phyloP scores from a whole-genome alignment of 2,329 filamentous ascomycete genomes.

The Pyrenophora graminea region DNA sequence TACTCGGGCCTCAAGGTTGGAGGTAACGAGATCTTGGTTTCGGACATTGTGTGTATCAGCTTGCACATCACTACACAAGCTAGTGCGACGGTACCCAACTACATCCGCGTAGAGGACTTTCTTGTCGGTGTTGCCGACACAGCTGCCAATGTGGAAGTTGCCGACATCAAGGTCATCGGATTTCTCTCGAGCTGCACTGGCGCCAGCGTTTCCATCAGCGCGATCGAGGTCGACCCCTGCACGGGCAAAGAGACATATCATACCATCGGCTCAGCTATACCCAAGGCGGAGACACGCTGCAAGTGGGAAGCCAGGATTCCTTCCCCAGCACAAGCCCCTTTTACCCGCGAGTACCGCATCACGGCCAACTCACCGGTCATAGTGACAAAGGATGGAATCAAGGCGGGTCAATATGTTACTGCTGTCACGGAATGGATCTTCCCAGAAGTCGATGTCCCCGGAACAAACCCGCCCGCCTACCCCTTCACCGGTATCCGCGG shows the following conservation, averaged over 20 bases:
- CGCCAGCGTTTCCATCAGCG: conserved; percentile 43
- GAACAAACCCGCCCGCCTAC: conserved; percentile 37
- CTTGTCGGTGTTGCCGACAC: conserved; percentile 48
- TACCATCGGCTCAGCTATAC: conserved; percentile 40
- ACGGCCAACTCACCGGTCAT: conserved; percentile 41
- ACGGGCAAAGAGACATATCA: conserved; percentile 47
- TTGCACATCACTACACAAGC: conserved; percentile 46
- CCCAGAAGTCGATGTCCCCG: conserved; percentile 49
- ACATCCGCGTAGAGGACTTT: conserved; percentile 51
- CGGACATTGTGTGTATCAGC: conserved; percentile 45
- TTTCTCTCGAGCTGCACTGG: conserved; percentile 45
- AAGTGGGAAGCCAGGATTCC: conserved; percentile 48
- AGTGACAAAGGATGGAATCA: conserved; percentile 46
- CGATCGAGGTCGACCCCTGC: conserved; percentile 51
- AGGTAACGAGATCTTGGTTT: conserved; percentile 43
- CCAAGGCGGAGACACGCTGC: conserved; percentile 43
- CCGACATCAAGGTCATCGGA: conserved; percentile 43
- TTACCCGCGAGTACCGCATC: conserved; percentile 50
- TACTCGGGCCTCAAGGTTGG: conserved; percentile 44
- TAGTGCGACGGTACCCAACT: conserved; percentile 39
- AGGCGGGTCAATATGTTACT: conserved; percentile 49
- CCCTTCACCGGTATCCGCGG: conserved; percentile 16
- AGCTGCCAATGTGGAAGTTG: conserved; percentile 43
- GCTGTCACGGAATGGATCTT: conserved; percentile 53
- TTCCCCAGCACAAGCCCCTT: conserved; percentile 33